These are phyloP conservation scores for Saccharomyces mikatae DNA, from an alignment of 805 yeast genomes.

Conservation along the genomic window DNA sequence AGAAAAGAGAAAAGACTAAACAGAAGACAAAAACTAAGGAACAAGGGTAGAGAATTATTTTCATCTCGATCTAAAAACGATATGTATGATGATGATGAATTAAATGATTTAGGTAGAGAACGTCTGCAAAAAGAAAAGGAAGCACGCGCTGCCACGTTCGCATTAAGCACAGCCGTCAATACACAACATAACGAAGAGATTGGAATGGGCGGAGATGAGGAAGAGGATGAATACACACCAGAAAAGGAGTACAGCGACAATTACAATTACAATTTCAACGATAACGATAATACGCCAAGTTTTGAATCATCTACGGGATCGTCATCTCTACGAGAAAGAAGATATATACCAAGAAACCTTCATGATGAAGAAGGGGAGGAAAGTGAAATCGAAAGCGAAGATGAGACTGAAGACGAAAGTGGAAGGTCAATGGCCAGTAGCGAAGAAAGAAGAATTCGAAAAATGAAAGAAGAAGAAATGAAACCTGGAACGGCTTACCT, in stretches of 20 bases:
- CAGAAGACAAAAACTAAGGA: slow-evolving; percentile 27
- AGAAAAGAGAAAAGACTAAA: slow-evolving; percentile 25
- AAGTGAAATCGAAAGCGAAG: slow-evolving; percentile 1
- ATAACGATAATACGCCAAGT: not conserved
- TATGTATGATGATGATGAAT: slow-evolving; percentile 20
- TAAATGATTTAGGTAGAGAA: slow-evolving; percentile 29
- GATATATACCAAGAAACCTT: not conserved
- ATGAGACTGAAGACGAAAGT: not conserved
- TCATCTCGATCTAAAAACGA: slow-evolving; percentile 1
- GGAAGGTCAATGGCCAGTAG: slow-evolving; percentile 7
- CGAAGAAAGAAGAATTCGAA: slow-evolving; percentile 14
- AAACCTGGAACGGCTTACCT: slow-evolving; percentile 41
- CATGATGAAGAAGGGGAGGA: slow-evolving; percentile 1
- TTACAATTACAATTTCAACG: not conserved
- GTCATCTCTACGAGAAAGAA: not conserved
- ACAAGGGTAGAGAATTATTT: slow-evolving; percentile 29
- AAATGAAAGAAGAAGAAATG: slow-evolving; percentile 23
- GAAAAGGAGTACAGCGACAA: slow-evolving; percentile 2
- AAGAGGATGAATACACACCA: not conserved
- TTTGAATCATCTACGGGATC: not conserved
- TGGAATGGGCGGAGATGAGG: slow-evolving; percentile 5
- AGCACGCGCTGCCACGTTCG: slow-evolving; percentile 38
- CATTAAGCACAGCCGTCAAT: slow-evolving; percentile 26
- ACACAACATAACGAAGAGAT: slow-evolving; percentile 5
- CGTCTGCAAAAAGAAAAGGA: slow-evolving; percentile 35